A percentile compares a stretch with the other conserved stretches of the same genome.
These are phyloP conservation scores for Ampelomyces quisqualis DNA, from an alignment of 2,329 filamentous ascomycete genomes.

Conservation along the genomic window DNA sequence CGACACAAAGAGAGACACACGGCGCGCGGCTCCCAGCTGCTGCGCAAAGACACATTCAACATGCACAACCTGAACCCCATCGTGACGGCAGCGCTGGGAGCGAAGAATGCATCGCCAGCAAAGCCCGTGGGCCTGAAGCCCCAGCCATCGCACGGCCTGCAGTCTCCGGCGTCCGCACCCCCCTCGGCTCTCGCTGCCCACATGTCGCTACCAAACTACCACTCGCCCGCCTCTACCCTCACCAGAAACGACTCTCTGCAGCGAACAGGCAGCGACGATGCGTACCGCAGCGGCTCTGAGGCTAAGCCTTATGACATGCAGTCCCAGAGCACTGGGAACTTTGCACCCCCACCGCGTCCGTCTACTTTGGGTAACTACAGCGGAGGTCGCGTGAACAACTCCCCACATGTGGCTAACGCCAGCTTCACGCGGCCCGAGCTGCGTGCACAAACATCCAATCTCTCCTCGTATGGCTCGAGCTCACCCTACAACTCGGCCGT, in stretches of 20 bases:
- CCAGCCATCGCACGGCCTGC: conserved; percentile 26
- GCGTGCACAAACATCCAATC: conserved; percentile 40
- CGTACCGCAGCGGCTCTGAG: conserved; percentile 34
- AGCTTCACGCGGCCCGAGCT: conserved; percentile 40
- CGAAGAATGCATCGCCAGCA: conserved; percentile 28
- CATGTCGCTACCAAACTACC: conserved; percentile 40
- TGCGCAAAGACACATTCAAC: conserved; percentile 67
- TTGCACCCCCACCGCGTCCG: conserved; percentile 41
- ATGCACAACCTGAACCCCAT: conserved; percentile 54
- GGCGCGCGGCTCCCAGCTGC: conserved; percentile 70
- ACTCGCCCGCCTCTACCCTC: conserved; percentile 37
- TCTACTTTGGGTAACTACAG: conserved; percentile 36
- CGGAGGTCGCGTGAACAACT: conserved; percentile 38
- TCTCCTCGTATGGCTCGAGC: conserved; percentile 37
- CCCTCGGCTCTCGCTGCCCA: conserved; percentile 25
- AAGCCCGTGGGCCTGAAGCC: conserved; percentile 20
- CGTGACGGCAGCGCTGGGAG: conserved; percentile 42
- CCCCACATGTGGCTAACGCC: conserved; percentile 40
- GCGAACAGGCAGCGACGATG: conserved; percentile 40
- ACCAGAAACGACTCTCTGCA: conserved; percentile 36
- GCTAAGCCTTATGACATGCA: conserved; percentile 42
- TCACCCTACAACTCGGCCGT: conserved; percentile 41
- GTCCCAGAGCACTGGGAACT: conserved; percentile 36
- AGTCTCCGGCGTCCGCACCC: conserved; percentile 35
- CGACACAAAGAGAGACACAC: conserved; percentile 56